Evolutionary conservation across 2,329 filamentous ascomycete species (phyloP), one percentile per base, ranked within the genome.

Genomic region (Penicillium palitans): DNA sequence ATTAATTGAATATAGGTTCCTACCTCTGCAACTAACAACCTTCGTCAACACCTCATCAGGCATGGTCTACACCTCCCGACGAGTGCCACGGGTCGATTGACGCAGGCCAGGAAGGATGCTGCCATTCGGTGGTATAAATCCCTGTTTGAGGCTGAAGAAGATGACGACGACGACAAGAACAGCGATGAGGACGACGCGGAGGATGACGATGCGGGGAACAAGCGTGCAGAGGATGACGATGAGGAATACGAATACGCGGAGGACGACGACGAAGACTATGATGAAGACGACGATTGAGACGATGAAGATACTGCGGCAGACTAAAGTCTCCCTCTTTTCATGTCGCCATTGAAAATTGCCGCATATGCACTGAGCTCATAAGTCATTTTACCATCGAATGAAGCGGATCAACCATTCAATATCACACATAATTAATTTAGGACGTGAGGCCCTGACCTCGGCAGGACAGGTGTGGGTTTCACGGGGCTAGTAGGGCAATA

Each of bases 141-240:
- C 8, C 12, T 21, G 6, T 19, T 17, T 6, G 12, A 33, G 27
- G 27, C 19, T 8, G 29, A 47, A 47, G n/a, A 46, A n/a, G 8
- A 21, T 7, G n/a, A 21, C 3, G 12, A 21, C 1, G 9, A 31
- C 3, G 12, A 33, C 3, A 12, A 47, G 15, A 9, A 44, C 12
- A 13, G 31, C n/a, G n/a, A 3, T 9, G 12, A 10, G 3, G 8
- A 44, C 2, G 5, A 17, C 4, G 41, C 17, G 8, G 24, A 44
- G 2, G 24, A 8, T 8, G 7, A 42, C 13, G 5, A 33, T 33
- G 31, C 2, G 0, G 21, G 4, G 4, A 13, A 17, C 0, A 12
- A 13, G 4, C 3, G 13, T 8, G 27, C 3, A 4, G n/a, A 31
- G 13, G 6, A 46, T 2, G n/a, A 9, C 1, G 27, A 46, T 4